Base-by-base conservation (phyloP, 257 asterid genomes). In the Plantago major region DNA sequence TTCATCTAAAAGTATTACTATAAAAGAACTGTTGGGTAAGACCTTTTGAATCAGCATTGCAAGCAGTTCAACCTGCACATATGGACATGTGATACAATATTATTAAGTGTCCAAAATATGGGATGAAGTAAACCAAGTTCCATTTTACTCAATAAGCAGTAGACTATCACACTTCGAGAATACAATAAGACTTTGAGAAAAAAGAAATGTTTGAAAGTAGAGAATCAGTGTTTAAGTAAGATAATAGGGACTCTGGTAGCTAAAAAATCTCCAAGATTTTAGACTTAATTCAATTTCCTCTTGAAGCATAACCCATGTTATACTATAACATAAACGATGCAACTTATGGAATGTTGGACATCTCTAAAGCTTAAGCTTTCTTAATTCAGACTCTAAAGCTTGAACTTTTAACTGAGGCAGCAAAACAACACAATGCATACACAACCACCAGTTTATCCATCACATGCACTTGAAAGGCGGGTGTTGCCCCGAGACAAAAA, bases 61-160 rank as follows among this genome's bases (percentile, higher is more conserved):
- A 58, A 91, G 96, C 67, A 72, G 78, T 73, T 81, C 95, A 75
- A 86, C 82, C 98, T 91, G 95, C 79, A 81, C 63, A 63, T 40
- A 43, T 58, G 44, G 57, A 58, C 60, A 73, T 33, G 8, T 33
- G 40, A 7, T 33, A 33, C 40, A 33, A 4, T 33, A 33, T 33
- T 33, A 33, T 5, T 33, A 33, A 5, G 40, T 33, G 40, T 7
- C 8, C 40, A 33, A 33, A 55, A 63, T 52, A 28, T 42, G 51
- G 42, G 57, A 64, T 42, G 50, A 53, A 22, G 26, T 22, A 22
- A 22, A 64, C 54, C 53, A 54, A 62, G 64, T 50, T 22, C 65
- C 61, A 42, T 19, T 58, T 16, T 11, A 40, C 18, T 45, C 42
- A 6, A 65, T 42, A 58, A 49, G 55, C 11, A 40, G 18, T 46